phyloP scores from a whole-genome alignment of 2,329 filamentous ascomycete genomes.

The Fusarium sp. region DNA sequence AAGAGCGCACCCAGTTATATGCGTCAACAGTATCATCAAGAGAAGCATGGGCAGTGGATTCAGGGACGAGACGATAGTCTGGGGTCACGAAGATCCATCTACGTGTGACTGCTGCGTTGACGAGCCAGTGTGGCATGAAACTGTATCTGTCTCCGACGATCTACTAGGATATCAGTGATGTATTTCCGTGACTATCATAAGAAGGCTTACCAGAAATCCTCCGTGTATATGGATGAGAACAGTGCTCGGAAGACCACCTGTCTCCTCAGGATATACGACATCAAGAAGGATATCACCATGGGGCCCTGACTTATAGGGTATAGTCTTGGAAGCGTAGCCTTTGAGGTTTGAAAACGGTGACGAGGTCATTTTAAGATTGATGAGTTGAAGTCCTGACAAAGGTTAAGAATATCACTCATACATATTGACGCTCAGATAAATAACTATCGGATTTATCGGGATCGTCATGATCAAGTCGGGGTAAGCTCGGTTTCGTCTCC shows the following conservation, averaged over 20 bases:
- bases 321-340: conserved; percentile 36
- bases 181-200: fast-evolving
- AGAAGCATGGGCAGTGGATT: conserved; percentile 35
- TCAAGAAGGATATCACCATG: conserved; percentile 35
- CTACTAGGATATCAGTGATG: conserved; percentile 4
- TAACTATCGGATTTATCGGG: not conserved
- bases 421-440: not conserved
- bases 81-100: conserved; percentile 45
- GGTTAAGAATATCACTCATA: not conserved
- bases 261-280: conserved; percentile 33
- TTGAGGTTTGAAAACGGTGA: conserved; percentile 11
- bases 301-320: conserved; percentile 26
- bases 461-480: not conserved
- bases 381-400: not conserved
- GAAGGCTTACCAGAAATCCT: conserved; percentile 17
- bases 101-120: conserved; percentile 32
- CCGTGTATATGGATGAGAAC: conserved; percentile 43
- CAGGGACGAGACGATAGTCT: conserved; percentile 42
- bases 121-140: conserved; percentile 38
- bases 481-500: not conserved
- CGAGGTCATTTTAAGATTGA: not conserved
- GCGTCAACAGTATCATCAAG: conserved; percentile 38
- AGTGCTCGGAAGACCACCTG: conserved; percentile 6
- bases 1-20: conserved; percentile 37
- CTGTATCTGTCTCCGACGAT: conserved; percentile 42